Percentiles rank a stretch among this genome's conserved stretches.
Evolutionary conservation across 306 rosid species (phyloP).

Genomic region (Coriaria nepalensis): DNA sequence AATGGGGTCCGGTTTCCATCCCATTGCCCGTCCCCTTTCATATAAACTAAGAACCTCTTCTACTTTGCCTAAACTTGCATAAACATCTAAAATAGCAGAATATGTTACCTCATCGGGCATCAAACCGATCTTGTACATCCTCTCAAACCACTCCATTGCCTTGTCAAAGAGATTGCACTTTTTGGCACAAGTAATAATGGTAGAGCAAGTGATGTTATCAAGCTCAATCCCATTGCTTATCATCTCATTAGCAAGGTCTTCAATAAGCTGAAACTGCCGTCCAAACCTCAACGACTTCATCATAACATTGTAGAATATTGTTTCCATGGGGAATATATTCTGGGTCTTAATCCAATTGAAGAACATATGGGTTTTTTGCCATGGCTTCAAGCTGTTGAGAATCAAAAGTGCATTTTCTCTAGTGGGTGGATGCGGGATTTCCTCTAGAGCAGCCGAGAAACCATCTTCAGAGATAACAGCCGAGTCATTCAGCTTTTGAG

Average conservation of each 20-base stretch:
- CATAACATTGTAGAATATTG: slow-evolving; percentile 84
- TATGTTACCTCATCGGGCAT: slow-evolving; percentile 99
- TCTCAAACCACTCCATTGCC: slow-evolving; percentile 91
- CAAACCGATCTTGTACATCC: slow-evolving; percentile 83
- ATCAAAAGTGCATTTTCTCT: slow-evolving; percentile 60
- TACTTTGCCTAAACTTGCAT: slow-evolving; percentile 69
- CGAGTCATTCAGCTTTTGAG: slow-evolving; percentile 42
- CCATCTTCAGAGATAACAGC: slow-evolving; percentile 28
- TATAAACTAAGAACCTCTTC: slow-evolving; percentile 73
- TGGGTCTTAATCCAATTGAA: slow-evolving; percentile 67
- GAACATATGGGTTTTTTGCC: slow-evolving; percentile 62
- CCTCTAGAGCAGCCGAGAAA: slow-evolving; percentile 39
- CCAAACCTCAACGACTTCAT: slow-evolving; percentile 93
- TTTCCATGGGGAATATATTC: slow-evolving; percentile 62
- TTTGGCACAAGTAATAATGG: slow-evolving; percentile 74
- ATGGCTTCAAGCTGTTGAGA: slow-evolving; percentile 77
- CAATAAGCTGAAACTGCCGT: slow-evolving; percentile 66
- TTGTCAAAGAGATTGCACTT: slow-evolving; percentile 50
- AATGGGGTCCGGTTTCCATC: slow-evolving; percentile 79
- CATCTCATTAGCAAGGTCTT: slow-evolving; percentile 87
- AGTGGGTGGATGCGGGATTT: slow-evolving; percentile 48
- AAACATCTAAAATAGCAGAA: slow-evolving; percentile 78
- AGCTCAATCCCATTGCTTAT: slow-evolving; percentile 35
- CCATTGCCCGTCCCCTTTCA: slow-evolving; percentile 82
- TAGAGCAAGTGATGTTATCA: slow-evolving; percentile 83